phyloP scores from a whole-genome alignment of 257 asterid genomes.

The Thymus quinquecostatus region DNA sequence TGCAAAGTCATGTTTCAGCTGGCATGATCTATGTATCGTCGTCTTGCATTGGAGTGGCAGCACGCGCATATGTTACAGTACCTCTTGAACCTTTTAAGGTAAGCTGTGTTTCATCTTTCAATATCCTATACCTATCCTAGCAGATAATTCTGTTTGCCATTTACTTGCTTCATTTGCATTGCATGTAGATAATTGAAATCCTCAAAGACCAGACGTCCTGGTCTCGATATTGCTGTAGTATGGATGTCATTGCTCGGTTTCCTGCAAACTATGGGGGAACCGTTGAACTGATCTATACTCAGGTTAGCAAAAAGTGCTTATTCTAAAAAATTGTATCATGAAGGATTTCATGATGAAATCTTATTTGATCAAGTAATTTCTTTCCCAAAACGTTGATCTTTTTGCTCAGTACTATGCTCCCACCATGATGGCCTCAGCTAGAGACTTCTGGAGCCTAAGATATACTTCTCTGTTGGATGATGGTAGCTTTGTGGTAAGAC shows the following conservation, averaged over 20 bases:
- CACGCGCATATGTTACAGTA: slow-evolving; percentile 43
- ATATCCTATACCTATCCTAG: slow-evolving; percentile 17
- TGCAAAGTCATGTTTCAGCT: slow-evolving; percentile 25
- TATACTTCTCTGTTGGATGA: slow-evolving; percentile 45
- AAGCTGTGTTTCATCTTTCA: slow-evolving; percentile 25
- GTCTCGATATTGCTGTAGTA: slow-evolving; percentile 42
- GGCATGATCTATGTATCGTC: slow-evolving; percentile 38
- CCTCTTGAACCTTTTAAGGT: slow-evolving; percentile 48
- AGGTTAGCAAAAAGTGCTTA: slow-evolving; percentile 34
- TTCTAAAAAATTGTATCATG: slow-evolving; percentile 12
- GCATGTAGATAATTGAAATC: slow-evolving; percentile 43
- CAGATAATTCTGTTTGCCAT: neutral
- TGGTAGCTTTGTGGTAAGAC: slow-evolving; percentile 52
- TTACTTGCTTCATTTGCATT: slow-evolving; percentile 22
- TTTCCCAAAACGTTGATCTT: neutral
- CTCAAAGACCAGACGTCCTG: slow-evolving; percentile 48
- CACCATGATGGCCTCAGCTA: slow-evolving; percentile 52
- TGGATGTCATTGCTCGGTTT: slow-evolving; percentile 40
- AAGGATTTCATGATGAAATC: slow-evolving; percentile 17
- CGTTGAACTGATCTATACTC: slow-evolving; percentile 48
- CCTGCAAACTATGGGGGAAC: slow-evolving; percentile 42
- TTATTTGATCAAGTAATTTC: neutral
- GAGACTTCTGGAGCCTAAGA: slow-evolving; percentile 62
- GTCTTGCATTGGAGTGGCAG: slow-evolving; percentile 50
- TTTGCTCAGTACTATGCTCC: slow-evolving; percentile 50